Evolutionary conservation across 148 eudicot species (phyloP).

Genomic region (Fagopyrum homotropicum): DNA sequence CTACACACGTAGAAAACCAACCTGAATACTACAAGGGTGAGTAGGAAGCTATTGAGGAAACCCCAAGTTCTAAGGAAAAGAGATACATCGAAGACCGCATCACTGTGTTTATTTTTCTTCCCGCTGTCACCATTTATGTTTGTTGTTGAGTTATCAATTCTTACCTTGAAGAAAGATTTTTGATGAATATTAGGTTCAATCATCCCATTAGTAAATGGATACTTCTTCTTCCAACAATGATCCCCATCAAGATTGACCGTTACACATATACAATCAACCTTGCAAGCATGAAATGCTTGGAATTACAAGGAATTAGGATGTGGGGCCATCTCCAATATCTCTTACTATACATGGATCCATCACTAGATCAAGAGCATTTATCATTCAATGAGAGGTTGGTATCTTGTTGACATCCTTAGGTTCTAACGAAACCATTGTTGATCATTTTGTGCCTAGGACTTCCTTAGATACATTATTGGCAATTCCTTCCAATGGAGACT

Average conservation of each 20-base stretch:
- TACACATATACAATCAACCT: slow-evolving; percentile 49
- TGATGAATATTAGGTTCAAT: slow-evolving; percentile 10
- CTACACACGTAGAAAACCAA: slow-evolving; percentile 12
- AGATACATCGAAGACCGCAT: background rate
- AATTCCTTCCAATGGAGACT: too few relatives aligned
- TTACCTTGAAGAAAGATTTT: too few relatives aligned
- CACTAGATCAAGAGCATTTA: too few relatives aligned
- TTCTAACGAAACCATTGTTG: too few relatives aligned
- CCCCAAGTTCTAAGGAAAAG: slow-evolving; percentile 22
- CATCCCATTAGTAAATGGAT: slow-evolving; percentile 26
- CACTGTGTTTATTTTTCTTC: background rate
- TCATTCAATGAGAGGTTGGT: too few relatives aligned
- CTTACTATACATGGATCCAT: too few relatives aligned
- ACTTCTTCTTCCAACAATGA: slow-evolving; percentile 29
- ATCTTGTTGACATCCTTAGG: too few relatives aligned
- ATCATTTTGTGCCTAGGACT: too few relatives aligned
- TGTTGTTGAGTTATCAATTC: slow-evolving; percentile 2
- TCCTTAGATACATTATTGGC: too few relatives aligned
- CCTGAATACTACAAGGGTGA: slow-evolving; percentile 13
- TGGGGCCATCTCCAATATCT: too few relatives aligned
- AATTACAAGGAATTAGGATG: too few relatives aligned
- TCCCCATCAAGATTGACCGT: slow-evolving; percentile 13
- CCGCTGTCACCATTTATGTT: background rate
- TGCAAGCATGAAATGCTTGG: too few relatives aligned
- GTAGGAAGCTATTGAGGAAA: slow-evolving; percentile 16